Conservation (phyloP, 2,329 filamentous ascomycete genomes). For the Incumbomyces delicatus region DNA sequence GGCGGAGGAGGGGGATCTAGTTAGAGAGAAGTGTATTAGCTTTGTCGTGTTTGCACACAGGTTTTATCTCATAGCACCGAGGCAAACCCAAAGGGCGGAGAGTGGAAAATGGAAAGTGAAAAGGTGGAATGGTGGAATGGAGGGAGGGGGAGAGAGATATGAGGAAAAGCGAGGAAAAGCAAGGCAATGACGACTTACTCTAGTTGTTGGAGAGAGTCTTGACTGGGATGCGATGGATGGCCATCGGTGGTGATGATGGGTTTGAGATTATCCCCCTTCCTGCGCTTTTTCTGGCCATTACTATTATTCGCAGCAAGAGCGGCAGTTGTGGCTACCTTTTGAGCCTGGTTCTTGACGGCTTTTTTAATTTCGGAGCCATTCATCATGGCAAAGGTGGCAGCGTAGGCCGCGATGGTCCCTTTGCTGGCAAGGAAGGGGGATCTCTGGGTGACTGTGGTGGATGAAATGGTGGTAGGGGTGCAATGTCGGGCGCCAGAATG, state of each 20-base stretch:
- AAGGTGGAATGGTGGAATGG: background rate
- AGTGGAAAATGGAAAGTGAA: too few species aligned
- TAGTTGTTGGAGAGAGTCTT: constrained; percentile 31
- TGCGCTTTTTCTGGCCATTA: constrained; percentile 53
- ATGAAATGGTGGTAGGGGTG: constrained; percentile 5
- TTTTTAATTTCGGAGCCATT: constrained; percentile 56
- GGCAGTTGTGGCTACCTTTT: constrained; percentile 48
- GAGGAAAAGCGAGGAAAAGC: background rate
- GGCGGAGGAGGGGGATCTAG: constrained; percentile 66
- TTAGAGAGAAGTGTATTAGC: constrained; percentile 41
- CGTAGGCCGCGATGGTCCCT: constrained; percentile 18
- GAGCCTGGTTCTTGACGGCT: constrained; percentile 56
- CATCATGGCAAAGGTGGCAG: constrained; percentile 37
- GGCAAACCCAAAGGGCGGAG: constrained; percentile 15
- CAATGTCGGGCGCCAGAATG: background rate
- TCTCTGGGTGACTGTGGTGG: constrained; percentile 3
- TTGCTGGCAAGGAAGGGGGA: constrained; percentile 10
- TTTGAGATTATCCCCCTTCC: constrained; percentile 55
- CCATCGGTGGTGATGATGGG: constrained; percentile 57
- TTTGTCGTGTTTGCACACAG: constrained; percentile 35
- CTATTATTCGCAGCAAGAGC: constrained; percentile 40
- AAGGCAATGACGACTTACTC: constrained; percentile 18
- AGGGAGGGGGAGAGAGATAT: background rate
- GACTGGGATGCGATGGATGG: constrained; percentile 15
- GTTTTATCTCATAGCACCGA: constrained; percentile 34